Evolutionary conservation across 2,329 filamentous ascomycete species (phyloP).

Genomic region (Anisogramma anomala): DNA sequence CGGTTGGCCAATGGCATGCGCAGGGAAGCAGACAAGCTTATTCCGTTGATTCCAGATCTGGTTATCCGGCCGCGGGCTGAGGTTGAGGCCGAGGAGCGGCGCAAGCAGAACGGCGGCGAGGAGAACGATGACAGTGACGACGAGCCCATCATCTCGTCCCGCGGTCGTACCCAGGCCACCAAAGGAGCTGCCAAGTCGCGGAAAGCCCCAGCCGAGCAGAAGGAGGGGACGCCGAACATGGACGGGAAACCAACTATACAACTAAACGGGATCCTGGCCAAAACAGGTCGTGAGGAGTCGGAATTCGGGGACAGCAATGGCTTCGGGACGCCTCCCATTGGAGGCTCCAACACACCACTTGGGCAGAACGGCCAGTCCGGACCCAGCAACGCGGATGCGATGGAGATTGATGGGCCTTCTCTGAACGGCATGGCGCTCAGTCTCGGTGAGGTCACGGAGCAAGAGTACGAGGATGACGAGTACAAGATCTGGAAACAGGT

Average conservation of each 20-base stretch:
- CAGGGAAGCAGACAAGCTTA: constrained; percentile 93
- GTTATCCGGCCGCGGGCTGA: constrained; percentile 82
- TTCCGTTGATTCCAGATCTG: constrained; percentile 88
- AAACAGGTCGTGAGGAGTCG: constrained; percentile 55
- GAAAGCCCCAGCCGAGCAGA: constrained; percentile 60
- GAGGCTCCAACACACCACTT: constrained; percentile 24
- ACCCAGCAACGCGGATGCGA: constrained; percentile 67
- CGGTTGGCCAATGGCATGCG: constrained; percentile 95
- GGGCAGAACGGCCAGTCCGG: constrained; percentile 12
- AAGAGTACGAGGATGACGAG: constrained; percentile 80
- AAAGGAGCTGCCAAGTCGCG: constrained; percentile 69
- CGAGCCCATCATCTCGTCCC: constrained; percentile 95
- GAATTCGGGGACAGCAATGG: constrained; percentile 75
- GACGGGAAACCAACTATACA: constrained; percentile 65
- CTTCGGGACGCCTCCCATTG: constrained; percentile 69
- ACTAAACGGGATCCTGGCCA: constrained; percentile 51
- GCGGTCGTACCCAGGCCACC: constrained; percentile 77
- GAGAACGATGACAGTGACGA: constrained; percentile 89
- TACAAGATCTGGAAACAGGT: constrained; percentile 99
- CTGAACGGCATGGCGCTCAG: constrained; percentile 53
- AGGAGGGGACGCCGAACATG: constrained; percentile 65
- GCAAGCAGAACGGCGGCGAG: constrained; percentile 75
- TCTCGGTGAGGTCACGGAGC: constrained; percentile 56
- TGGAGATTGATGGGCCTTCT: constrained; percentile 75
- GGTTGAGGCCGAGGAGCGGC: constrained; percentile 76